Evolutionary conservation across 2,329 filamentous ascomycete genomes (phyloP).

Genomic region (Pochonia chlamydosporia): DNA sequence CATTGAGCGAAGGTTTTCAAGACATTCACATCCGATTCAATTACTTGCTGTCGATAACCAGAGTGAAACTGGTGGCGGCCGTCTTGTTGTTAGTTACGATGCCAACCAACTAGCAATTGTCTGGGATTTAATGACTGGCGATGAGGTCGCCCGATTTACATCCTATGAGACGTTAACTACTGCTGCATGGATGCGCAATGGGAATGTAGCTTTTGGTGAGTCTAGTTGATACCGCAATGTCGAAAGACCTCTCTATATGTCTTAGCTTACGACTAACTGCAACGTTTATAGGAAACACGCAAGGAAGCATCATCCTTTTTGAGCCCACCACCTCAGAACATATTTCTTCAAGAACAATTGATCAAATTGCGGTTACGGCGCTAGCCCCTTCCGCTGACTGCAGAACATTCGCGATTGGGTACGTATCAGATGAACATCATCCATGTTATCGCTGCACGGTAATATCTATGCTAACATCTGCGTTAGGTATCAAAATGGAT

Average conservation of each 20-base stretch:
- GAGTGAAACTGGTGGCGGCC: constrained; percentile 78
- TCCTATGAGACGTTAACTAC: constrained; percentile 83
- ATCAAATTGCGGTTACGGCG: constrained; percentile 90
- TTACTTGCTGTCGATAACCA: constrained; percentile 86
- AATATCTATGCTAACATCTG: constrained; percentile 9
- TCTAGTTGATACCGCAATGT: constrained; percentile 2
- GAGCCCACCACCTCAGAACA: constrained; percentile 91
- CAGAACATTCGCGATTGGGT: constrained; percentile 95
- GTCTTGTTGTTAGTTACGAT: constrained; percentile 91
- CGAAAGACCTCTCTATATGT: too few relatives aligned
- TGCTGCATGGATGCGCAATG: constrained; percentile 93
- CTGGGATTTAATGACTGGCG: constrained; percentile 90
- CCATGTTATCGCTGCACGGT: too few relatives aligned
- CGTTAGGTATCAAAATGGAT: constrained; percentile 85
- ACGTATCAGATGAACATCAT: constrained; percentile 23
- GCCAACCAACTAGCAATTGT: constrained; percentile 86
- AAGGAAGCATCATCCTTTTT: constrained; percentile 91
- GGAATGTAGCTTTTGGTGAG: constrained; percentile 93
- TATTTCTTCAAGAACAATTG: constrained; percentile 80
- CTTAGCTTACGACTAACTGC: not conserved
- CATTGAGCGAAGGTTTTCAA: constrained; percentile 79
- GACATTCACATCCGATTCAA: constrained; percentile 76
- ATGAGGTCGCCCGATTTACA: constrained; percentile 85
- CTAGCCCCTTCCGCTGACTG: constrained; percentile 85
- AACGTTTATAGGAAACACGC: constrained; percentile 66